Evolutionary conservation across 140 eudicot genomes (phyloP), one percentile per base, ranked within the genome.

Genomic region (Anethum foeniculum): DNA sequence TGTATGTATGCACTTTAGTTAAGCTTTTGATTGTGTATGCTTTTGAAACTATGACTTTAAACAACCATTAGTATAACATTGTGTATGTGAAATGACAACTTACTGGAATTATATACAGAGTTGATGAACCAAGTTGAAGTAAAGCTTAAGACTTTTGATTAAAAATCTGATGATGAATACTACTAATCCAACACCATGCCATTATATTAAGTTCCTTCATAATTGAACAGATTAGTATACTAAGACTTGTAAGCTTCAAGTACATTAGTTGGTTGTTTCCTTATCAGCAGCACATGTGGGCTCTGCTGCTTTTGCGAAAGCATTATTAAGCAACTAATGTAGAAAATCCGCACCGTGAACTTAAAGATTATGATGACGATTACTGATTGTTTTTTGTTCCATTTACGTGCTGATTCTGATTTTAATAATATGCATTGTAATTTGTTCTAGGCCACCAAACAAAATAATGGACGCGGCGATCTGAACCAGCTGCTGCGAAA

Each of bases 41-140:
- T 30, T 68, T 68, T 68, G 43, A 68, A 68, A 68, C 74, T 68
- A 68, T 68, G 74, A 68, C 74, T 68, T 67, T 68, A 68, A 32
- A 30, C 23, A 11, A 12, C 32, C 41, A 68, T 68, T 34, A 13
- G n/a, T 10, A 15, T 6, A 11, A 32, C 43, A 68, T 68, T 68
- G 43, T 68, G 74, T 68, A 68, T 34, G 44, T 68, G 74, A 32
- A 65, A 1, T 30, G 28, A 12, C 73, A 65, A 65, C 28, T 2
- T 30, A 4, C 38, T 30, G 73, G 32, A 58, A 1, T 62, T 27
- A 62, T 25, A 25, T 25, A 25, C 32, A 8, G 69, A 62, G 36
- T 68, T 68, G 44, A 68, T 32, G 43, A 32, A 68, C 36, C 74
- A 30, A 68, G n/a, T 68, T 30, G 73, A 27, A 27, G 18, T 68